Conservation (phyloP, 2,329 filamentous ascomycete species). For the Mycosphaerella sp. region DNA sequence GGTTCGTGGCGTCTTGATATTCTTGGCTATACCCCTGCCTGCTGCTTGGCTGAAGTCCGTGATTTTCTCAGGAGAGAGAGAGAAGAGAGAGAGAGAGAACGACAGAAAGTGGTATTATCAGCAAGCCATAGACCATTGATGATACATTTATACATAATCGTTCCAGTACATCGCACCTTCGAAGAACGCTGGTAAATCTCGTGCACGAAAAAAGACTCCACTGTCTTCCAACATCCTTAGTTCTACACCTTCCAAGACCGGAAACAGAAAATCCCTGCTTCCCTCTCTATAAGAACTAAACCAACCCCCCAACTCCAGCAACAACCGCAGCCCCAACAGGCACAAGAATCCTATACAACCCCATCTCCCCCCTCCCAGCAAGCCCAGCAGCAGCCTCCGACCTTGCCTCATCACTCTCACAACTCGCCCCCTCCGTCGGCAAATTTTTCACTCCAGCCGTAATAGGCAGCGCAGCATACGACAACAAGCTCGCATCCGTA, state of each 20-base stretch:
- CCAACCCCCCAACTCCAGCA: constrained; percentile 10
- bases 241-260: not conserved
- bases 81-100: too few species aligned
- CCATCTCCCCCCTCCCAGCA: not conserved
- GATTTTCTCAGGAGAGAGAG: not conserved
- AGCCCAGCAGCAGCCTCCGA: not conserved
- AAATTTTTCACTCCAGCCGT: constrained; percentile 1
- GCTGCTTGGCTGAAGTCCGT: not conserved
- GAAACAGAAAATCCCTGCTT: not conserved
- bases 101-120: too few species aligned
- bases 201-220: too few species aligned
- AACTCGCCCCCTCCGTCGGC: constrained; percentile 2
- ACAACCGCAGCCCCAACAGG: constrained; percentile 10
- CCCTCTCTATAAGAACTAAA: too few species aligned
- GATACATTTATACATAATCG: too few species aligned
- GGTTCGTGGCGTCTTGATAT: constrained; percentile 1
- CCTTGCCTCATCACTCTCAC: not conserved
- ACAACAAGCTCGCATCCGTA: constrained; percentile 5
- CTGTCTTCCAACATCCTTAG: not conserved
- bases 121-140: too few species aligned
- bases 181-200: too few species aligned
- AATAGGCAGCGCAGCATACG: constrained; percentile 6
- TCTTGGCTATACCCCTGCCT: not conserved
- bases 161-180: too few species aligned
- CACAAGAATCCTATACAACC: constrained; percentile 10